phyloP scores from a whole-genome alignment of 2,329 filamentous ascomycete genomes.

The Nemania sp. region DNA sequence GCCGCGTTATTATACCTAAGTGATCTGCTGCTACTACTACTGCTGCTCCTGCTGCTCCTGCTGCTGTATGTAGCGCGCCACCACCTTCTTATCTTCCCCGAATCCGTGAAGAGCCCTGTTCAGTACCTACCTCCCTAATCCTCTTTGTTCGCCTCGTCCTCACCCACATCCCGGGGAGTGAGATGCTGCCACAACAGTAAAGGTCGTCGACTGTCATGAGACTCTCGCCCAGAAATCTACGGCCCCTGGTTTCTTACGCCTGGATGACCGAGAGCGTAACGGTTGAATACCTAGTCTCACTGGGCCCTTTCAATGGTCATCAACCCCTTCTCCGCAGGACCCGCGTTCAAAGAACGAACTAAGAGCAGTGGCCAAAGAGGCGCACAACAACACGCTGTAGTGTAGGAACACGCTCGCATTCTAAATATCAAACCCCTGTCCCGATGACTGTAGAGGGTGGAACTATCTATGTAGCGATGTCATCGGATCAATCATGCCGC shows the following conservation, averaged over 20 bases:
- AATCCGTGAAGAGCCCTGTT: constrained; percentile 12
- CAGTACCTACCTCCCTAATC: constrained; percentile 12
- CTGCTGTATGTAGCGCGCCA: constrained; percentile 1
- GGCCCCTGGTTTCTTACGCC: constrained; percentile 47
- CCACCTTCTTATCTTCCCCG: constrained; percentile 27
- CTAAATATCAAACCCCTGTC: constrained; percentile 12
- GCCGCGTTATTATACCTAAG: constrained; percentile 3
- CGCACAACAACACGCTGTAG: constrained; percentile 26
- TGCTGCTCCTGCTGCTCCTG: background rate
- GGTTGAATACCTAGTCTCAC: constrained; percentile 45
- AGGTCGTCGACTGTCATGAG: constrained; percentile 46
- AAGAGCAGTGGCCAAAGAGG: constrained; percentile 8
- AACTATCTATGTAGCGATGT: constrained; percentile 54
- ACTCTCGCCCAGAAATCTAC: constrained; percentile 42
- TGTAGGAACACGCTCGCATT: constrained; percentile 25
- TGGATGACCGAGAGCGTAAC: constrained; percentile 46
- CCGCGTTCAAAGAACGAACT: constrained; percentile 6
- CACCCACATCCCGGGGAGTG: constrained; percentile 34
- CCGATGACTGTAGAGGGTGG: constrained; percentile 37
- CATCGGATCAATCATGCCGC: constrained; percentile 52
- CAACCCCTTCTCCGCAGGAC: constrained; percentile 5
- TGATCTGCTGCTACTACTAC: background rate
- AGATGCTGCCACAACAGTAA: constrained; percentile 36
- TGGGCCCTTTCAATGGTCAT: constrained; percentile 34
- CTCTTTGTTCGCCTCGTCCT: constrained; percentile 26